Evolutionary conservation across 176 grass and related monocot genomes (phyloP), one percentile per base, ranked within the genome.

Genomic region (Eleusine coracana): DNA sequence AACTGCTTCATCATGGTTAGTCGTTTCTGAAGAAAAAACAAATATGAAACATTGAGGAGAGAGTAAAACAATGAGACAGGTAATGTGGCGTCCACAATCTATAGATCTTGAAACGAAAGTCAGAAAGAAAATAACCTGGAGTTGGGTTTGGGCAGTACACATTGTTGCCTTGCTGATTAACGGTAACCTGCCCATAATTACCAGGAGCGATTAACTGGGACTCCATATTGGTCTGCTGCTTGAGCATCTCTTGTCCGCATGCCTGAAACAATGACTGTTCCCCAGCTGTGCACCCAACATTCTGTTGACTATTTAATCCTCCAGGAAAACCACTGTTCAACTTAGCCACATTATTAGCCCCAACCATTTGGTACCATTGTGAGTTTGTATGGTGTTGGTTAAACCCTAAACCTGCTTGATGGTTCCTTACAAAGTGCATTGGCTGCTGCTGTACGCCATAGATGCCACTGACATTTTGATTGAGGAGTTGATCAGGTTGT

Each of bases 71-170:
- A 28, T 12, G 10, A 62, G 23, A 62, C 12, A 62, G 8, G 8
- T 62, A 13, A 4, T 62, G 59, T 28, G 59, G 59, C 2, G 28
- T 11, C 3, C n/a, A 62, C 23, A 28, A 28, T 28, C 28, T 23
- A 60, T 60, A 60, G 21, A 23, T 10, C 21, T 4, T 21, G 56
- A 68, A 74, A 36, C 4, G 56, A 59, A 41, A n/a, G 16, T 66
- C 7, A 72, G 56, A 62, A 11, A 48, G 59, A 16, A 44, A 72
- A 59, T 27, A 48, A 86, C 84, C 84, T 74, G 38, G 25, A 74
- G 11, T 44, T 66, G 36, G 48, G 16, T 25, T 79, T 11, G 45
- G 31, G 64, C 64, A 41, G 28, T 17, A 20, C 6, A 9, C 16
- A 76, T 56, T 54, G 64, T 56, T 54, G 64, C 54, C 58, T 69